Percentiles rank a stretch among this genome's conserved stretches.
Conservation (phyloP, 2,329 filamentous ascomycete genomes). For the Trichoderma cornu-damae region DNA sequence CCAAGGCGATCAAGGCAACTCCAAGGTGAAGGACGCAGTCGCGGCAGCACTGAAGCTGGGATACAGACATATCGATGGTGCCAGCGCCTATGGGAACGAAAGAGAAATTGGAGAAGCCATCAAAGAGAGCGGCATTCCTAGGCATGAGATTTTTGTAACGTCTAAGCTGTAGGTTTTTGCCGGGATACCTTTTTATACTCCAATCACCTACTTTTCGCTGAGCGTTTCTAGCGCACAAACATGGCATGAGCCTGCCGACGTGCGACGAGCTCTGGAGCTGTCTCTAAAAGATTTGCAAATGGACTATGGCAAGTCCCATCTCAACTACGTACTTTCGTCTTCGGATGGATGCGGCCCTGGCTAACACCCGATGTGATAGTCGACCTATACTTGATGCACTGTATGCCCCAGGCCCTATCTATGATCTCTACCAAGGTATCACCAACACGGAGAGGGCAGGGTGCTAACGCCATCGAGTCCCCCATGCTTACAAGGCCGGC, state of each 20-base stretch:
- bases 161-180: conserved; percentile 5
- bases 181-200: no score
- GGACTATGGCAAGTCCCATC: neutral
- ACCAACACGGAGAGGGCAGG: neutral
- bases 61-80: conserved; percentile 7
- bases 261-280: neutral
- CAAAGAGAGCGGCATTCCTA: neutral
- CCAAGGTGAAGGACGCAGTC: neutral
- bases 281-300: conserved; percentile 1
- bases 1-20: conserved; percentile 1
- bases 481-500: conserved; percentile 12
- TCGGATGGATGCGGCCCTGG: neutral
- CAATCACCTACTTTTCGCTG: neutral
- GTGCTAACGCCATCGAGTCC: neutral
- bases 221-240: conserved; percentile 3
- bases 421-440: neutral
- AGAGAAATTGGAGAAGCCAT: neutral
- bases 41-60: neutral
- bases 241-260: conserved; percentile 9
- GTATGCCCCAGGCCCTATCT: neutral
- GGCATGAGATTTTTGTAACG: conserved; percentile 3
- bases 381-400: conserved; percentile 11
- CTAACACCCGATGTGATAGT: neutral
- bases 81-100: conserved; percentile 8
- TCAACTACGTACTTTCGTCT: neutral